Evolutionary conservation across 345 rosid genomes (phyloP).

Genomic region (Carallia brachiata): DNA sequence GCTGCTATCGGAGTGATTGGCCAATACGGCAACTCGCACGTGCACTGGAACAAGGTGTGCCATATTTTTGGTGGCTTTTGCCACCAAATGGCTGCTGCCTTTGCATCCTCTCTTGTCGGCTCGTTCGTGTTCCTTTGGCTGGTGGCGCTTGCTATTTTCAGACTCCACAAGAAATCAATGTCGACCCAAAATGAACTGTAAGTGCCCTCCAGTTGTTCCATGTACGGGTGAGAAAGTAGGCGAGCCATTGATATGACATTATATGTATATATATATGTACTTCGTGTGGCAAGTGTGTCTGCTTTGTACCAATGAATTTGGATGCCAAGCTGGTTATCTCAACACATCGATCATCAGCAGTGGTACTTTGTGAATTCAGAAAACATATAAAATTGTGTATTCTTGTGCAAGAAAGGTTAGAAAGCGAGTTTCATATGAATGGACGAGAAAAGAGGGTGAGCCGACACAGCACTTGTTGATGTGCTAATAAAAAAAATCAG

Average conservation of each 20-base stretch:
- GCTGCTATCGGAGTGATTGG: slow-evolving; percentile 38
- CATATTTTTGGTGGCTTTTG: slow-evolving; percentile 33
- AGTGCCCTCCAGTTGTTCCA: no score
- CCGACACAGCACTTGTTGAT: no score
- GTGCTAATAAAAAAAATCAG: no score
- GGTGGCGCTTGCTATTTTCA: slow-evolving; percentile 30
- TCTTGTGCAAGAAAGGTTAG: no score
- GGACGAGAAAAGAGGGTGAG: no score
- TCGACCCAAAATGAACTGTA: neutral
- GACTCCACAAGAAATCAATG: slow-evolving; percentile 32
- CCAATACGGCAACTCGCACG: slow-evolving; percentile 46
- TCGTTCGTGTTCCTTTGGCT: slow-evolving; percentile 36
- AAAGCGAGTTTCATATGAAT: no score
- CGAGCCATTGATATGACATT: no score
- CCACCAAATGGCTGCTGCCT: slow-evolving; percentile 28
- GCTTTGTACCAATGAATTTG: neutral
- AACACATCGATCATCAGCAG: neutral
- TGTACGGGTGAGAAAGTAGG: no score
- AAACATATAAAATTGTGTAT: no score
- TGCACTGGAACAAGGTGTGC: slow-evolving; percentile 44
- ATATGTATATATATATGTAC: neutral
- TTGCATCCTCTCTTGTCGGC: slow-evolving; percentile 31
- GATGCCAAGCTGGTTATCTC: neutral
- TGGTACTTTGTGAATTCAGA: no score
- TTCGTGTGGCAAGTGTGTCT: neutral